phyloP scores from a whole-genome alignment of 306 rosid genomes.

The Pyrus bretschneideri region DNA sequence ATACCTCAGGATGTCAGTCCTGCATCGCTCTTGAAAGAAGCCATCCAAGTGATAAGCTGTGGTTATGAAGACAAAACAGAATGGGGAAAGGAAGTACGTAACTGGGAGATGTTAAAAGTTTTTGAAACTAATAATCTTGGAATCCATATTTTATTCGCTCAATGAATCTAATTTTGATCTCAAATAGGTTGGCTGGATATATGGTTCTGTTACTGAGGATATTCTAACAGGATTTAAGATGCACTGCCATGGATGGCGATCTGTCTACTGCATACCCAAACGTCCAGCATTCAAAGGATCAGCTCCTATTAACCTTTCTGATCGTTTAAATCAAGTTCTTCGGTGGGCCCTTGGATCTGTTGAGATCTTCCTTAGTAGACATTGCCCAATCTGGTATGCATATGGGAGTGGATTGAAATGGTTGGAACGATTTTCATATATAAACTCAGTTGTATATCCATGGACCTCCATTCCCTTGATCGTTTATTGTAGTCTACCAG shows the following conservation, averaged over 20 bases:
- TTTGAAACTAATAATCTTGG: not conserved
- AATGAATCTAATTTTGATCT: constrained; percentile 16
- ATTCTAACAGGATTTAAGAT: constrained; percentile 97
- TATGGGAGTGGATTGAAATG: constrained; percentile 84
- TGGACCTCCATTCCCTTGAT: constrained; percentile 90
- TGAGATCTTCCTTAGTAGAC: constrained; percentile 88
- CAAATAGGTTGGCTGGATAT: constrained; percentile 91
- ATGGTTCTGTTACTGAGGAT: constrained; percentile 97
- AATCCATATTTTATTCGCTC: not conserved
- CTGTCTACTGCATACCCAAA: constrained; percentile 91
- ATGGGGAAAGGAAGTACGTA: constrained; percentile 93
- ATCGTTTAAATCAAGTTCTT: constrained; percentile 93
- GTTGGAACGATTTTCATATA: constrained; percentile 83
- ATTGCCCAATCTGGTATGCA: constrained; percentile 94
- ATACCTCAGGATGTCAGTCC: constrained; percentile 54
- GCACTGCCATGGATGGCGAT: constrained; percentile 99
- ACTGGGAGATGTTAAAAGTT: not conserved
- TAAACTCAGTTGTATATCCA: constrained; percentile 85
- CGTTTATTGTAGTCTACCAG: constrained; percentile 85
- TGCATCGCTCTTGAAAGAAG: constrained; percentile 84
- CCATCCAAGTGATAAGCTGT: constrained; percentile 92
- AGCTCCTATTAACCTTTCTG: constrained; percentile 92
- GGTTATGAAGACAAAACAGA: constrained; percentile 97
- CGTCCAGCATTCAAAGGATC: constrained; percentile 94
- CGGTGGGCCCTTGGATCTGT: constrained; percentile 99